Evolutionary conservation across 805 yeast genomes (phyloP), one percentile per base, ranked within the genome.

Genomic region (Cyberlindnera amylophila): DNA sequence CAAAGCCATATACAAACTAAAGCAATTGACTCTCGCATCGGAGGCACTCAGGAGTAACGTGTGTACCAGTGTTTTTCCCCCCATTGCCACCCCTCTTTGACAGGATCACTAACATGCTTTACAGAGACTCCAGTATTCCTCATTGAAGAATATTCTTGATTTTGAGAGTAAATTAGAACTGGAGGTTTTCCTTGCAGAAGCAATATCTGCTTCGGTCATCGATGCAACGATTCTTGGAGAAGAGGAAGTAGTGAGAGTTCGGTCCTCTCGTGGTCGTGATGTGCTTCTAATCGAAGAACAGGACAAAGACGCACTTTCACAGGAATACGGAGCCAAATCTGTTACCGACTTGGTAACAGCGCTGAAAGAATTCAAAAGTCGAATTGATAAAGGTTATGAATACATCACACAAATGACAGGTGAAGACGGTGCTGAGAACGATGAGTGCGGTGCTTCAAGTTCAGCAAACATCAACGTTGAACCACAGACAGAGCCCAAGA

Each of bases 211-310:
- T 2, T 28, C 36, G 2, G 36, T 57, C 7, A 39, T 58, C 3
- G 52, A 55, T 17, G 60, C 52, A 1, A 54, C 41, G 21, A 16
- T 58, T 9, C 39, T 37, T 28, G 51, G 53, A 12, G 35, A 51
- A n/a, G 51, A 55, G 29, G 39, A 45, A 21, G 11, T 41, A 3
- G 41, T 58, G 7, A 51, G 43, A 16, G 51, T 57, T 3, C 38
- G 42, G 12, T 47, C 52, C 3, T 45, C 51, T 11, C 36, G 30
- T 21, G 62, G 62, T 1, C 44, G 62, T 18, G 62, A 57, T 32
- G 58, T 58, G 4, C 23, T 54, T 2, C 32, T 51, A 2, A 33
- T 36, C 3, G 35, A 33, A 6, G 61, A 53, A n/a, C 40, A 15
- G 11, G 36, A 28, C 3, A 23, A 16, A 39, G 46, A 38, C 24